phyloP scores from a whole-genome alignment of 2,329 filamentous ascomycete species.

The Curvularia eragrostidis region DNA sequence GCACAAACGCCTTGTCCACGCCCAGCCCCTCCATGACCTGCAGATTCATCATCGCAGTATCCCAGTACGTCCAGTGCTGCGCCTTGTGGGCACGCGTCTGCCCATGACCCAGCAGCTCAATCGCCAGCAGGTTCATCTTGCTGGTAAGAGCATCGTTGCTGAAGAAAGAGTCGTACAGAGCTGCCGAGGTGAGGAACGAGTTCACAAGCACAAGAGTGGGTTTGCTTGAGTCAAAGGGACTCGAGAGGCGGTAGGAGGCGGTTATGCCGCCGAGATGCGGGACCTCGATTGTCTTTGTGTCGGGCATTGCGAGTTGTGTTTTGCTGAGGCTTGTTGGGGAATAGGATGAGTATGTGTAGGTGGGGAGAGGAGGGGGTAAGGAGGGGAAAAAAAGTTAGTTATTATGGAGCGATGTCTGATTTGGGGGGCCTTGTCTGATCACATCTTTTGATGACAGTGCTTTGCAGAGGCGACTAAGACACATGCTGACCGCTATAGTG shows the following conservation, averaged over 20 bases:
- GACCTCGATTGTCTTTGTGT: conserved; percentile 52
- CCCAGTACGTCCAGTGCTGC: conserved; percentile 63
- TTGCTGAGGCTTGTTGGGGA: background rate
- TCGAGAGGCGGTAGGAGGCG: conserved; percentile 56
- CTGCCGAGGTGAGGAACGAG: conserved; percentile 58
- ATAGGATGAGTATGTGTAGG: background rate
- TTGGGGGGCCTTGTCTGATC: background rate
- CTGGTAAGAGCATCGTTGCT: conserved; percentile 45
- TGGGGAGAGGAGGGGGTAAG: too few relatives aligned
- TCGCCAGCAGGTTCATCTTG: conserved; percentile 59
- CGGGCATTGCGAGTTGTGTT: conserved; percentile 29
- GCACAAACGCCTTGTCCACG: conserved; percentile 55
- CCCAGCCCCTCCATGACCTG: conserved; percentile 51
- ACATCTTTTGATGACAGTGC: background rate
- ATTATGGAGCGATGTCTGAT: background rate
- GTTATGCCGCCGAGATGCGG: conserved; percentile 60
- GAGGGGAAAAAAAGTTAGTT: background rate
- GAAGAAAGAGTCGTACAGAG: conserved; percentile 54
- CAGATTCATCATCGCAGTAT: conserved; percentile 57
- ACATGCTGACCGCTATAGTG: background rate
- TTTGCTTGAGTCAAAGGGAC: conserved; percentile 49
- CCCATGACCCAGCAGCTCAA: conserved; percentile 62
- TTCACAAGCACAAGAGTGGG: conserved; percentile 61
- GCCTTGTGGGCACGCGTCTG: conserved; percentile 51
- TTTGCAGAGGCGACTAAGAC: too few relatives aligned